Evolutionary conservation across 1,284 basidiomycete genomes (phyloP).

Genomic region (Apiotrichum gamsii): DNA sequence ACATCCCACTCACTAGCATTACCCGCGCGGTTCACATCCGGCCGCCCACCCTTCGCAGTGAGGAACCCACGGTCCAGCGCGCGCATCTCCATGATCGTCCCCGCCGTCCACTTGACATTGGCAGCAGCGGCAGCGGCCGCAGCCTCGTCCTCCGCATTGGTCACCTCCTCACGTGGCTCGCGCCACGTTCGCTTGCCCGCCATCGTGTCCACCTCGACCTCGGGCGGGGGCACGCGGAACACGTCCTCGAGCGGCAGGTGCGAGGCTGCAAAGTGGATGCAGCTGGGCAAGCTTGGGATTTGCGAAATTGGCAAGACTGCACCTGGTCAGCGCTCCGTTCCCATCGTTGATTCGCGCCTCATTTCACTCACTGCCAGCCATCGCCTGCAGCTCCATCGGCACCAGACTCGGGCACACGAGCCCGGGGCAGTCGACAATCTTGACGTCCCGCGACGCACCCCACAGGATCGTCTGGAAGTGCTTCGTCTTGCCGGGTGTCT

Average conservation of each 20-base stretch:
- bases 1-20: conserved; percentile 64
- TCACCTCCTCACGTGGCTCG: not conserved
- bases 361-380: conserved; percentile 35
- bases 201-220: conserved; percentile 23
- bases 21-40: conserved; percentile 79
- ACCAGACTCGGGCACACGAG: conserved; percentile 73
- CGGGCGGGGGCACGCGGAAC: conserved; percentile 51
- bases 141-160: no score
- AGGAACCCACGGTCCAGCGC: conserved; percentile 71
- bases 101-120: conserved; percentile 37
- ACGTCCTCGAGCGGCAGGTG: conserved; percentile 72
- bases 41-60: conserved; percentile 80
- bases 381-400: conserved; percentile 71
- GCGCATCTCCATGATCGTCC: conserved; percentile 70
- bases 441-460: conserved; percentile 60
- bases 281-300: conserved; percentile 71
- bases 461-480: conserved; percentile 89
- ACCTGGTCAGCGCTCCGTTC: not conserved
- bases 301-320: conserved; percentile 81
- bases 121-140: not conserved
- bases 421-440: conserved; percentile 78
- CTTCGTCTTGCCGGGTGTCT: conserved; percentile 92
- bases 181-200: conserved; percentile 41
- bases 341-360: no score
- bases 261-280: conserved; percentile 61